Conservation (phyloP, 352 stramenopile genomes). For the Aphanomyces invadans region DNA sequence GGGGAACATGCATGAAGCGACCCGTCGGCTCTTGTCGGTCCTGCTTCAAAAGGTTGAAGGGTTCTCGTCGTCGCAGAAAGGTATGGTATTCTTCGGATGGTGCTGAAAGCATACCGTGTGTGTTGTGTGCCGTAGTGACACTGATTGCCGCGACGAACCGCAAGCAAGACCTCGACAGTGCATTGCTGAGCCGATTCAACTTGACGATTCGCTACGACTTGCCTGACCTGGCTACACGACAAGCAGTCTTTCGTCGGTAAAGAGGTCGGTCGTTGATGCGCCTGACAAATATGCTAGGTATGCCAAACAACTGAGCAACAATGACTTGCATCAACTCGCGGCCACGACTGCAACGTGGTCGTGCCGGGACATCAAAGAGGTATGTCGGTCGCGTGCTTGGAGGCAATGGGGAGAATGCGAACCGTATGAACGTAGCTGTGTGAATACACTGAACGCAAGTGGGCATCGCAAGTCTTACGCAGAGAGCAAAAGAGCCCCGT, state of each 20-base stretch:
- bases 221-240: constrained; percentile 70
- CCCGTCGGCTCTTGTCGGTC: constrained; percentile 85
- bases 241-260: constrained; percentile 83
- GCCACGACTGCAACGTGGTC: constrained; percentile 76
- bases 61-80: constrained; percentile 88
- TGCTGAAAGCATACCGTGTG: constrained; percentile 48
- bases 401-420: too few relatives aligned
- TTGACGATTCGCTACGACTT: constrained; percentile 89
- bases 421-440: constrained; percentile 86
- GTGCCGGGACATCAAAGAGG: constrained; percentile 92
- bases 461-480: constrained; percentile 85
- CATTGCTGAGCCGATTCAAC: constrained; percentile 90
- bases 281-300: constrained; percentile 38
- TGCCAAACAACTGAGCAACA: constrained; percentile 78
- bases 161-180: constrained; percentile 89
- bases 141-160: constrained; percentile 32
- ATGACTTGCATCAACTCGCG: constrained; percentile 74
- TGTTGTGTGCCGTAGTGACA: not conserved
- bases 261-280: not conserved
- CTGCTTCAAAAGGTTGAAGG: constrained; percentile 89
- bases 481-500: constrained; percentile 34
- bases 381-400: too few relatives aligned
- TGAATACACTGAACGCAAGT: constrained; percentile 89
- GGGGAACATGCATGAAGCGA: constrained; percentile 89
- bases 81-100: constrained; percentile 74